These are phyloP conservation scores for Cladophialophora bantiana DNA, from an alignment of 2,329 filamentous ascomycete genomes.

Conservation along the genomic window DNA sequence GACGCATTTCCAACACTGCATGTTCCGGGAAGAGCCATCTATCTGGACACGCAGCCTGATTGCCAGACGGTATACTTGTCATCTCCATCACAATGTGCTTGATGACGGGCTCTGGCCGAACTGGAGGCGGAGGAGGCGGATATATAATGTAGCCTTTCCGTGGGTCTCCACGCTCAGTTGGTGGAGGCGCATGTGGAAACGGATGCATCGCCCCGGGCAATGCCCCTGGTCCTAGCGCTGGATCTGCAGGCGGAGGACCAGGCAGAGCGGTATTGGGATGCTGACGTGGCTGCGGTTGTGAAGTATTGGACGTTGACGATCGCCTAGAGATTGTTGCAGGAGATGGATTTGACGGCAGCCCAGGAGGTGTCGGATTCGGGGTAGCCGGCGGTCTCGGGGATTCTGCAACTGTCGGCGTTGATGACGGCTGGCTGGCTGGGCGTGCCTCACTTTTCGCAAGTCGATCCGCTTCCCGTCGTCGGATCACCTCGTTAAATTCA, in stretches of 20 bases:
- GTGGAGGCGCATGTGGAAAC: constrained; percentile 37
- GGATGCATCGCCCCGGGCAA: constrained; percentile 32
- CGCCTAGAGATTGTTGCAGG: constrained; percentile 8
- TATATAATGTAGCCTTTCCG: constrained; percentile 28
- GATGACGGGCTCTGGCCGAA: constrained; percentile 50
- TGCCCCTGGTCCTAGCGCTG: constrained; percentile 29
- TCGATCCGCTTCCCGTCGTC: constrained; percentile 47
- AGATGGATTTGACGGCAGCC: constrained; percentile 22
- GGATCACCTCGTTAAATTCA: constrained; percentile 58
- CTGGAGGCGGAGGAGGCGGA: constrained; percentile 44
- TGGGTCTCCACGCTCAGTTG: constrained; percentile 27
- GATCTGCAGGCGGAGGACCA: constrained; percentile 41
- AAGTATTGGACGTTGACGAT: constrained; percentile 18
- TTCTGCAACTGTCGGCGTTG: constrained; percentile 8
- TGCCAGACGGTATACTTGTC: constrained; percentile 48
- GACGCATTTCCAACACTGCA: constrained; percentile 52
- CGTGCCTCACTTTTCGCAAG: constrained; percentile 29
- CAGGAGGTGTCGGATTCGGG: constrained; percentile 26
- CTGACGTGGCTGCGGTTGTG: constrained; percentile 23
- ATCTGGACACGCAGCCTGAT: constrained; percentile 53
- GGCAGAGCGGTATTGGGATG: constrained; percentile 33
- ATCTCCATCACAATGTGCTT: constrained; percentile 57
- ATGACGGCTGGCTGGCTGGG: constrained; percentile 16
- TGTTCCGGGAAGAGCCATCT: constrained; percentile 58
- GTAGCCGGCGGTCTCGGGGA: constrained; percentile 2